Evolutionary conservation across 2,329 filamentous ascomycete species (phyloP).

Genomic region (Phaeosphaeria sp.): DNA sequence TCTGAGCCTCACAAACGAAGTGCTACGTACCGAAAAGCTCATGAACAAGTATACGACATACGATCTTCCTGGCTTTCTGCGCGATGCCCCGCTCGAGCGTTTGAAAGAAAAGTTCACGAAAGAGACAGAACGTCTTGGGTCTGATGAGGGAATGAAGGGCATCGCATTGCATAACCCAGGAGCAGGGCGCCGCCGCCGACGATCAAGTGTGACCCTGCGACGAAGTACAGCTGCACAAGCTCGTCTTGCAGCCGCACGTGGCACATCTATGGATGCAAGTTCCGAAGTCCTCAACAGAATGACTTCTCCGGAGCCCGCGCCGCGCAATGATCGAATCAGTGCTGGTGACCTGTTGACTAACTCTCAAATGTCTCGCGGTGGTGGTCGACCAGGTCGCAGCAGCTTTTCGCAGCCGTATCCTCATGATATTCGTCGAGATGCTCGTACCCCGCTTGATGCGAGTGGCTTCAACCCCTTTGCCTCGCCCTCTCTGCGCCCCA

Average conservation of each 20-base stretch:
- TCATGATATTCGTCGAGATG: conserved; percentile 49
- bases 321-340: conserved; percentile 43
- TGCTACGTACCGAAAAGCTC: conserved; percentile 87
- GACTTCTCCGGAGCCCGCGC: conserved; percentile 30
- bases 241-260: conserved; percentile 58
- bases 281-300: conserved; percentile 28
- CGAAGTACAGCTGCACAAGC: conserved; percentile 81
- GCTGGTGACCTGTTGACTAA: conserved; percentile 80
- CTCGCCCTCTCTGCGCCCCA: conserved; percentile 37
- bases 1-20: conserved; percentile 87
- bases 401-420: conserved; percentile 59
- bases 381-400: conserved; percentile 55
- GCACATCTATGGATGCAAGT: conserved; percentile 32
- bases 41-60: conserved; percentile 94
- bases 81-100: conserved; percentile 80
- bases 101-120: conserved; percentile 91
- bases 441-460: conserved; percentile 54
- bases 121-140: conserved; percentile 81
- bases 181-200: conserved; percentile 68
- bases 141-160: conserved; percentile 85
- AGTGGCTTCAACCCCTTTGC: conserved; percentile 51
- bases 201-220: conserved; percentile 72
- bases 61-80: conserved; percentile 87
- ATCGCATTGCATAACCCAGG: conserved; percentile 90
- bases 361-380: conserved; percentile 71